Conservation (phyloP, 192 early-diverging fungal species). For the Geranomyces michiganensis region DNA sequence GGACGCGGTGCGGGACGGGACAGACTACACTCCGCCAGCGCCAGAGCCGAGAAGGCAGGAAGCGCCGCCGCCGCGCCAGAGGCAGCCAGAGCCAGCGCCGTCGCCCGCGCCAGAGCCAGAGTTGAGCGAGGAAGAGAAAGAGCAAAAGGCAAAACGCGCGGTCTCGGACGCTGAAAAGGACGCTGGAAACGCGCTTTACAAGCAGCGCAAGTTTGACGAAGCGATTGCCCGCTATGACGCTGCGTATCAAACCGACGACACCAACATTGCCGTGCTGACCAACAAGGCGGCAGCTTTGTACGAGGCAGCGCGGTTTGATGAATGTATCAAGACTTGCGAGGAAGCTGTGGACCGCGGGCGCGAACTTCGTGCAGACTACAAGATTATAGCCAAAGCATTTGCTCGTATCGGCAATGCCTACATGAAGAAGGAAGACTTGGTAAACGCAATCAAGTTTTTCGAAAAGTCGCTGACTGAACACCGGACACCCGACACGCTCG, state of each 20-base stretch:
- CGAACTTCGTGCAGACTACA: conserved; percentile 89
- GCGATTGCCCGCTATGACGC: conserved; percentile 88
- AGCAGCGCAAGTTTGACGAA: conserved; percentile 86
- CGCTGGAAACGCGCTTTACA: conserved; percentile 87
- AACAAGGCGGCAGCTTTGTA: conserved; percentile 97
- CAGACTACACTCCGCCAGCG: conserved; percentile 25
- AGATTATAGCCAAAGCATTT: conserved; percentile 87
- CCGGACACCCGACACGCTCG: conserved; percentile 88
- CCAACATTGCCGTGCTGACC: conserved; percentile 90
- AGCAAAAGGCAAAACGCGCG: conserved; percentile 70
- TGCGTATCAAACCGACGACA: conserved; percentile 86
- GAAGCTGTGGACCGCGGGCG: conserved; percentile 90
- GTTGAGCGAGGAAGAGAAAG: conserved; percentile 63
- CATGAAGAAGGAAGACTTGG: conserved; percentile 73
- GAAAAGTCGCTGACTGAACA: conserved; percentile 94
- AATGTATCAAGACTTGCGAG: conserved; percentile 89
- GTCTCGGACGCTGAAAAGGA: conserved; percentile 74
- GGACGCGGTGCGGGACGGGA: conserved; percentile 47
- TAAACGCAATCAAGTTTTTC: conserved; percentile 90
- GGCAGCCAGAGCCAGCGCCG: conserved; percentile 38
- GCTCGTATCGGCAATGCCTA: conserved; percentile 91
- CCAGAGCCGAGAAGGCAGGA: not conserved
- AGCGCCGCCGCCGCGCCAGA: conserved; percentile 18
- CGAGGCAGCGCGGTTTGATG: conserved; percentile 91
- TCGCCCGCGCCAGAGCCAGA: conserved; percentile 39